Percentiles rank a stretch among this genome's conserved stretches.
Evolutionary conservation across 129 eudicot species (phyloP).

Genomic region (Flaveria sonorensis): DNA sequence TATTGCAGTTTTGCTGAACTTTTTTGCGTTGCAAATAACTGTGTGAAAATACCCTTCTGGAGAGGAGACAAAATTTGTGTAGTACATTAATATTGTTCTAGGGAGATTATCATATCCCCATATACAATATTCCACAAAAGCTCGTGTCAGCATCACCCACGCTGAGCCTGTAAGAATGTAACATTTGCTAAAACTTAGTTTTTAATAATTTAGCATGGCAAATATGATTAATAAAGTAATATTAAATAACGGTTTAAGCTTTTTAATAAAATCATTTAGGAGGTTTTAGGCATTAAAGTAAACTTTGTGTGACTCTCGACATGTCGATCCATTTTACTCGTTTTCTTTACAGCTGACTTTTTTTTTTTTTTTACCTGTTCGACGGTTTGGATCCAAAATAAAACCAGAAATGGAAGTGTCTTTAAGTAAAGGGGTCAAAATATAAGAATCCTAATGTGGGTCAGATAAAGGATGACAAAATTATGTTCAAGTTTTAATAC

Average conservation of each 20-base stretch:
- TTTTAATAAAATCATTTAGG: neutral
- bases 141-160: slow-evolving; percentile 86
- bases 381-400: neutral
- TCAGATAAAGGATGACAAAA: neutral
- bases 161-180: slow-evolving; percentile 72
- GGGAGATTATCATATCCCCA: slow-evolving; percentile 97
- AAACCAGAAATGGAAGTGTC: neutral
- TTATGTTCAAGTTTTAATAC: neutral
- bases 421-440: neutral
- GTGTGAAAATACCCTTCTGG: slow-evolving; percentile 99
- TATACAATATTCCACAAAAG: slow-evolving; percentile 92
- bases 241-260: neutral
- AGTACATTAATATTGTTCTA: slow-evolving; percentile 85
- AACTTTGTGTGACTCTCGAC: neutral
- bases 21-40: slow-evolving; percentile 82
- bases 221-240: neutral
- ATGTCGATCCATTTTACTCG: neutral
- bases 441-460: neutral
- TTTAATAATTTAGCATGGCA: neutral
- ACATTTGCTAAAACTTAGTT: neutral
- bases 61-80: slow-evolving; percentile 86
- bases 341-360: neutral
- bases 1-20: slow-evolving; percentile 70
- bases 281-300: neutral
- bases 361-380: neutral